Evolutionary conservation across 768 basidiomycete species (phyloP).

Genomic region (Suillus subalutaceus): DNA sequence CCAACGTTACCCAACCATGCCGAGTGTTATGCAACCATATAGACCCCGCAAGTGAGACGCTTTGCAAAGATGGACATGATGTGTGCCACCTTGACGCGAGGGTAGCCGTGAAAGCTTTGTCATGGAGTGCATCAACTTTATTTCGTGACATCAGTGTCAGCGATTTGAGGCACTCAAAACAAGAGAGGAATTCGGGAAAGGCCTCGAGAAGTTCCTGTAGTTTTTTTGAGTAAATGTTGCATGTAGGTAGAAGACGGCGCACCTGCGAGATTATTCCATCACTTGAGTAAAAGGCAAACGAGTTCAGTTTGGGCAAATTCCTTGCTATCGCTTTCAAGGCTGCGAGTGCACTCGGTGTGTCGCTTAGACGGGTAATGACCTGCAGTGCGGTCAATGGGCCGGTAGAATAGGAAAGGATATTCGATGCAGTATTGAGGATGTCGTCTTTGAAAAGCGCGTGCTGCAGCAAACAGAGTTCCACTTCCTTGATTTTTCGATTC

Average conservation of each 20-base stretch:
- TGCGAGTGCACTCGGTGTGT: slow-evolving; percentile 19
- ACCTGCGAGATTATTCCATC: slow-evolving; percentile 27
- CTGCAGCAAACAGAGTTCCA: slow-evolving; percentile 28
- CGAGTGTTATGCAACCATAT: slow-evolving; percentile 21
- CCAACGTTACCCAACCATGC: slow-evolving; percentile 26
- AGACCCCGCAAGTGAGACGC: slow-evolving; percentile 23
- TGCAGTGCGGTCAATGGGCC: slow-evolving; percentile 25
- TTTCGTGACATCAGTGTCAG: slow-evolving; percentile 29
- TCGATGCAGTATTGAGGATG: slow-evolving; percentile 24
- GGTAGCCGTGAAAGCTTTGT: slow-evolving; percentile 10
- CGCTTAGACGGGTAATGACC: slow-evolving; percentile 23
- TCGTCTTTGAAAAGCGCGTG: slow-evolving; percentile 28
- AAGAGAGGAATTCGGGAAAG: slow-evolving; percentile 23
- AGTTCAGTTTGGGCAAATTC: slow-evolving; percentile 21
- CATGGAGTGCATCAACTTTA: slow-evolving; percentile 21
- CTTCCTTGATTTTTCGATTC: slow-evolving; percentile 23
- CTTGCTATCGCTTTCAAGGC: slow-evolving; percentile 24
- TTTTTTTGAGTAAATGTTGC: background rate
- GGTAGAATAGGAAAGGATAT: slow-evolving; percentile 24
- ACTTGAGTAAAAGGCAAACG: slow-evolving; percentile 27
- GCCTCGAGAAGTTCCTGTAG: slow-evolving; percentile 26
- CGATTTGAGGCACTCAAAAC: slow-evolving; percentile 23
- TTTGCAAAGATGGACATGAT: slow-evolving; percentile 26
- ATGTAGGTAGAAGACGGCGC: slow-evolving; percentile 1
- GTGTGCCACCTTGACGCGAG: slow-evolving; percentile 24